phyloP scores from a whole-genome alignment of 169 alveolate species.

The Plasmodium gonderi region DNA sequence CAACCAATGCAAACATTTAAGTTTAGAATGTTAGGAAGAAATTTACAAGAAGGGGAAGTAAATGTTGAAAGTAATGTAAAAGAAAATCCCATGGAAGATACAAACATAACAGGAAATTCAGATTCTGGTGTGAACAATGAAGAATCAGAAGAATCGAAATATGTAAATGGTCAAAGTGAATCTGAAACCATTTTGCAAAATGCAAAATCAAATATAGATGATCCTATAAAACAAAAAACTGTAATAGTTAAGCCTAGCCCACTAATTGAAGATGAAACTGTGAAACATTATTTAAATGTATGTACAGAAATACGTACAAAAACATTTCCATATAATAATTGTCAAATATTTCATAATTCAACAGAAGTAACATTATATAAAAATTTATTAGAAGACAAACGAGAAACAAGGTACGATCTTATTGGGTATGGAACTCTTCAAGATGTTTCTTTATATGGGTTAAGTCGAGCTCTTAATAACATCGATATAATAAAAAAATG shows the following conservation, averaged over 20 bases:
- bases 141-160: no score
- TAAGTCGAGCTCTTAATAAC: conserved; percentile 6
- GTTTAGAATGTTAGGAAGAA: no score
- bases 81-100: no score
- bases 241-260: neutral
- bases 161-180: no score
- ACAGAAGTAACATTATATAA: neutral
- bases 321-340: neutral
- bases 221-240: neutral
- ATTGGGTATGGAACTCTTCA: conserved; percentile 21
- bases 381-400: conserved; percentile 10
- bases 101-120: no score
- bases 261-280: neutral
- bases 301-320: conserved; percentile 12
- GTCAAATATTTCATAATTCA: neutral
- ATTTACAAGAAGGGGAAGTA: no score
- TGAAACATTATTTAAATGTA: neutral
- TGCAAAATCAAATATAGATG: neutral
- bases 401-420: conserved; percentile 18
- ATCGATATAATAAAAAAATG: conserved; percentile 11
- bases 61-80: no score
- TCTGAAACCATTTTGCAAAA: neutral
- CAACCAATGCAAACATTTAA: no score
- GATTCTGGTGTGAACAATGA: no score
- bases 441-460: conserved; percentile 41